Evolutionary conservation across 768 basidiomycete genomes (phyloP), one percentile per base, ranked within the genome.

Genomic region (Pholiota conissans): DNA sequence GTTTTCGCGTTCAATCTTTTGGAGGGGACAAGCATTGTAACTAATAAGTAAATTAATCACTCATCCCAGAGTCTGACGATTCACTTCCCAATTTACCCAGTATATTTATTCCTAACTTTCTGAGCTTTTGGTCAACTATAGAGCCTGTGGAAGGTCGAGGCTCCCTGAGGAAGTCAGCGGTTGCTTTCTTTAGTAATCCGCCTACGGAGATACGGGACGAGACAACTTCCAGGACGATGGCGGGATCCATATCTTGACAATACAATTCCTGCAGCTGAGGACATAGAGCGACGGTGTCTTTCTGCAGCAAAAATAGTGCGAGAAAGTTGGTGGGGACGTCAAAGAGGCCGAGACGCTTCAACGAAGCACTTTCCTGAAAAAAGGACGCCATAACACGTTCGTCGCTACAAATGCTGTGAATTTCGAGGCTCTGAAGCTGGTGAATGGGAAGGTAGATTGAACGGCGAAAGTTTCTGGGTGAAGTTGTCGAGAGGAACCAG

Each of bases 161-260:
- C n/a, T 18, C 32, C 20, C 60, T 57, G 14, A 55, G 47, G 35
- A 53, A 68, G 49, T 65, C 64, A 6, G 71, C 50, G 11, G 60
- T 57, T 18, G 67, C 58, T 20, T 57, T 58, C 29, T 55, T 49
- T 7, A 73, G 52, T 1, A 63, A 48, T 13, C 24, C 51, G 8
- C n/a, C 59, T 2, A 45, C 16, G 10, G 35, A 14, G 2, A 54
- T 46, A 1, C 73, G 64, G 0, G 63, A 61, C 4, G 59, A 24
- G 24, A 73, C 60, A 16, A 67, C 50, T 6, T 64, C 57, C 9
- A 65, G 45, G 7, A 73, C 13, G 46, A 39, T 22, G 1, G 59
- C 61, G 2, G 66, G 48, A 51, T 71, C 62, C 28, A 71, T 58
- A 49, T 71, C 66, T 47, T 68, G 65, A 55, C 70, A 74, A 46